Base-by-base conservation (phyloP, 73 alveolate genomes). In the Blepharisma stoltei region DNA sequence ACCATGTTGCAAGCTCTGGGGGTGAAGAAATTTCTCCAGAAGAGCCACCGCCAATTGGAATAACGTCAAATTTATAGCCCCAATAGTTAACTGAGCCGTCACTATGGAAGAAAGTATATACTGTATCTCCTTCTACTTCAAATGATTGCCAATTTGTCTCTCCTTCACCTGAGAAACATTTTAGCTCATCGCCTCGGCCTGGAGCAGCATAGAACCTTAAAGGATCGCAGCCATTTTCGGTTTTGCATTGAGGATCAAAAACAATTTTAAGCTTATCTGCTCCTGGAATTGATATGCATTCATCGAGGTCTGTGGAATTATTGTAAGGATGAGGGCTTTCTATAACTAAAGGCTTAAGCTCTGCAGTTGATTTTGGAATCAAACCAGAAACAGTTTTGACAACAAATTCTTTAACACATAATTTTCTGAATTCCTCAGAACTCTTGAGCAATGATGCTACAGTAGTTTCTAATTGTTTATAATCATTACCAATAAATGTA, bases 41-140 rank as follows among this genome's bases (percentile, higher is more conserved):
- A 32, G 0, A 0, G 41, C 41, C 0, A 3, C 41, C 41, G 3
- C 60, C 23, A 14, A 14, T 3, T 69, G 79, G 79, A 43, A 43
- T 69, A 37, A 69, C 79, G 1, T 18, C 27, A 43, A 69, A 69
- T 53, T 69, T 69, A 80, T 69, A 69, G 11, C 79, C 79, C 79
- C 79, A 69, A 20, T 69, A 38, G 5, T 44, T 46, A 18, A 38
- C 55, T 44, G 79, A 69, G 4, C 79, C 79, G 5, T 69, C 79
- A 69, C 67, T 44, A 43, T 69, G 80, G 79, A 69, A 69, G 60
- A 1, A 69, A n/a, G 65, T 44, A 43, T 69, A 69, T 14, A 69
- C 65, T 38, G 79, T 69, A 43, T 69, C 79, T 38, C 79, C 79
- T 5, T 18, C 54, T 14, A 69, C 80, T 43, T 69, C 79, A 43